Base-by-base conservation (phyloP, 2,329 filamentous ascomycete species). In the Rutstroemia sp. region DNA sequence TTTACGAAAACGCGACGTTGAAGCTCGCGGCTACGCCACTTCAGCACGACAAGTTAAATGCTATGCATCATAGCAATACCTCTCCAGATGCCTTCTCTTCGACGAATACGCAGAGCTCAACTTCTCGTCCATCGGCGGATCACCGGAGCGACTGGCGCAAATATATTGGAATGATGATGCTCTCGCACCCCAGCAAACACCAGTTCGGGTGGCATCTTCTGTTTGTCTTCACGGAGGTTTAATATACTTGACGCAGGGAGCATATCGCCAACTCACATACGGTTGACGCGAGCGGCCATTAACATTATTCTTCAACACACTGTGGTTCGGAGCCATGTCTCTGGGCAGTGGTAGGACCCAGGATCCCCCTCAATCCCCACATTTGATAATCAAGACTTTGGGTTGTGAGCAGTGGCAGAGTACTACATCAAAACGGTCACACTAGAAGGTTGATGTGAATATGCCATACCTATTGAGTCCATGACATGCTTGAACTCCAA, bases 381-480 rank as follows among this genome's bases (percentile, higher is more conserved):
- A 30, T 30, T 30, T 50, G 40, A 44, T 45, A 36, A 44, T 55
- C 50, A 38, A 38, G 17, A 25, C 46, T 42, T 47, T 36, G 23
- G 47, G 25, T 42, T 50, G 34, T 50, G 38, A 38, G 53, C 36
- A 44, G 23, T 40, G 25, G 53, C 46, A 44, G 46, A 55, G 48
- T 17, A 48, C 39, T 44, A 36, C 44, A 36, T 50, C 36, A 36
- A 17, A 39, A 50, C 39, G 36, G 46, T 17, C 46, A 36, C 16
- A 25, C 38, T 40, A 50, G 23, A 23, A 50, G 53, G 53, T 44
- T 55, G 25, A 55, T 50, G 53, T 55, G 53, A 55, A 55, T 36
- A 50, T 55, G 53, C 53, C 53, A 55, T 55, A 44, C 46, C 46
- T 45, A 50, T 42, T 50, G 46, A 55, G 19, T 50, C 47, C 38